Evolutionary conservation across 345 rosid genomes (phyloP), one percentile per base, ranked within the genome.

Genomic region (Alliaria petiolata): DNA sequence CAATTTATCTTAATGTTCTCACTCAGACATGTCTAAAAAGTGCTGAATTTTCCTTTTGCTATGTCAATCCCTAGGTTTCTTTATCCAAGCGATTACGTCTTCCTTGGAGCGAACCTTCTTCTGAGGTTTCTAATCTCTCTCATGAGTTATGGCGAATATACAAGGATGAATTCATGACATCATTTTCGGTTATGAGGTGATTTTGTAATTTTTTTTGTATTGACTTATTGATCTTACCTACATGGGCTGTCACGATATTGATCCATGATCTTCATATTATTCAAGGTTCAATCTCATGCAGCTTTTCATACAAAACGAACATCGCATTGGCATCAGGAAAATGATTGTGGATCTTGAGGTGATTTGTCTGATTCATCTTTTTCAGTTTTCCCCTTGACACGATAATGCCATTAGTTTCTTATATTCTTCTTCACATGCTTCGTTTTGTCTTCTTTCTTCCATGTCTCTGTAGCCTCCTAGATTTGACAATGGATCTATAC

Each of bases 341-440:
- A 81, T 84, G 89, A 83, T 91, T 25, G 92, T 95, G 61, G 99
- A 95, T 81, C 91, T 95, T 64, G 88, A 86, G 93, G 99, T 95
- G 73, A 85, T 79, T 73, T 60, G 69, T 49, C 26, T 42, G 67
- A 50, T 20, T 44, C 73, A 55, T 80, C 33, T 62, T 75, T 65
- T 54, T 50, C 25, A 44, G 59, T 17, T 60, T 39, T 11, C 35
- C 40, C 42, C 67, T 11, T 10, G 28, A 49, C 62, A 64, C 44
- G 54, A 56, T 40, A 53, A 62, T 50, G 54, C n/a, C 28, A 43
- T 31, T 64, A 49, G n/a, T 26, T 75, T 55, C 44, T 17, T 55
- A 30, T 49, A 43, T 67, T 55, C 43, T 65, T 72, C 20, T 53
- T 26, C 45, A 30, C 62, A 16, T 38, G 50, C 52, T 49, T 55